Evolutionary conservation across 2,329 filamentous ascomycete species (phyloP), one percentile per base, ranked within the genome.

Genomic region (Apiospora pterosperma): DNA sequence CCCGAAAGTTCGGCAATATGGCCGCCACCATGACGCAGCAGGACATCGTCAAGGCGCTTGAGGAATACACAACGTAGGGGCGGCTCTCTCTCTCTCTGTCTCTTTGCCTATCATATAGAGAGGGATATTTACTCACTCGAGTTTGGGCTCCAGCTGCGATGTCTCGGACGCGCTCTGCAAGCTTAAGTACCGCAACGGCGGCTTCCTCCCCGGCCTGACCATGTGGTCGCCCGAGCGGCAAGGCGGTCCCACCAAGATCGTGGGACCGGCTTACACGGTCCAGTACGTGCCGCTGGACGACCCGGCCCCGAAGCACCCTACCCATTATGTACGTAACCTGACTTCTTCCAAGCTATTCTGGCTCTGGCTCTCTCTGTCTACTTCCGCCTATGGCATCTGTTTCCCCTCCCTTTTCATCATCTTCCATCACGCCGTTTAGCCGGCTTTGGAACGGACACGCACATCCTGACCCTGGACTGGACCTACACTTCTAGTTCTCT

Each of bases 211-310:
- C 2, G 83, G 83, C 14, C 74, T 87, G 59, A 82, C 80, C 31
- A 82, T 87, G 78, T 86, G 79, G 78, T 86, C 84, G 3, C 84
- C 84, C 1, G 73, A 79, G 61, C 79, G 80, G 42, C 83, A 85
- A 74, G 77, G 78, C 23, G 83, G 83, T 5, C 67, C 75, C 12
- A 83, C 83, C 44, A 85, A 84, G 72, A 82, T 87, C 63, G 76
- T 84, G 23, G 85, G 85, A 4, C 83, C 81, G 12, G 85, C 83
- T 6, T 85, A 84, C 67, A 86, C 83, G 0, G 84, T 87, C 61
- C 77, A 81, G 67, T 86, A 85, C 67, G 82, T 80, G 16, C 76
- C 77, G 4, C 76, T 82, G 58, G 76, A 78, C 59, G 81, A 84
- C 66, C 78, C 81, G 11, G 75, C 77, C 6, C 80, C 82, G 0